Base-by-base conservation (phyloP, 1,284 basidiomycete genomes). In the Ceratobasidium papillatum region DNA sequence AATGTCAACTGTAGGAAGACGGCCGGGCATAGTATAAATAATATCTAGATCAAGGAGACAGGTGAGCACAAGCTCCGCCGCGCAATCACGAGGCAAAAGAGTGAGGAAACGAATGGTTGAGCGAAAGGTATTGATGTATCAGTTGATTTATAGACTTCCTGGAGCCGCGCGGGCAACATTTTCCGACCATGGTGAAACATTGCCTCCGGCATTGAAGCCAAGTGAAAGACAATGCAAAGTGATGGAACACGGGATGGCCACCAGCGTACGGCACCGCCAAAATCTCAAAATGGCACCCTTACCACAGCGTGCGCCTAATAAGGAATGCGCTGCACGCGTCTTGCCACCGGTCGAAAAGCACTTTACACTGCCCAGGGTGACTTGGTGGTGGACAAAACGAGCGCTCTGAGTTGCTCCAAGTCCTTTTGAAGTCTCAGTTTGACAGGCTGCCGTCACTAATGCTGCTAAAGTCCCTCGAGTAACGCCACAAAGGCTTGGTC, bases 1-100 rank as follows among this genome's bases (percentile, higher is more conserved):
- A n/a, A 38, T 75, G 32, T 73, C 69, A 19, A 73, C 30, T 0
- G 69, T 71, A 43, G 68, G 68, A n/a, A 71, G 49, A n/a, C 52
- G 65, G 17, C 45, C 36, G n/a, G 47, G 25, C 65, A 68, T 68
- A 1, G n/a, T 61, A 27, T 25, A 61, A 59, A 59, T 41, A 59
- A 56, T 34, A 56, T 22, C 59, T 62, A 41, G 30, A 36, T 62
- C 27, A 62, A 43, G 22, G 2, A 12, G 25, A n/a, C 30, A 62
- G 25, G 25, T 62, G 59, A 41, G 25, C 4, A 43, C 41, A 30
- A 45, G 59, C 19, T 25, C 59, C 19, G 45, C 14, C 7, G 32
- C 14, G 30, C 12, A 36, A 34, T 8, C 22, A n/a, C 32, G 9
- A 56, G 52, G 27, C 7, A n/a, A 17, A 30, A 14, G 9, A 19